Evolutionary conservation across 2,329 filamentous ascomycete genomes (phyloP).

Genomic region (Aspergillus fructus): DNA sequence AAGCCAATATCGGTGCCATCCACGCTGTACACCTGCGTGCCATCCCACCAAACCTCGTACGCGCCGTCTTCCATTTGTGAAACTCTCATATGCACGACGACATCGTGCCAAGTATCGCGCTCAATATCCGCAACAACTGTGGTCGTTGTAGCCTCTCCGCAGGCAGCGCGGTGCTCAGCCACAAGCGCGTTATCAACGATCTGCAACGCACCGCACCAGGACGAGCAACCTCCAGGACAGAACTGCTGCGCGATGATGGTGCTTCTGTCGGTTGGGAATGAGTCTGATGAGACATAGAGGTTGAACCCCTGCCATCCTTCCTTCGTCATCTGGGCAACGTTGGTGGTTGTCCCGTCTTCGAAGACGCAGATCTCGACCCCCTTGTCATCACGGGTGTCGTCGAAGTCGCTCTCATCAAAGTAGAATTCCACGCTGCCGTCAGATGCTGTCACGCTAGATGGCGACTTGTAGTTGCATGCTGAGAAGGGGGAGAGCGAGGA

Average conservation of each 20-base stretch:
- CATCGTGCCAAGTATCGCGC: neutral
- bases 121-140: neutral
- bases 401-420: neutral
- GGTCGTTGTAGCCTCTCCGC: neutral
- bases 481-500: conserved; percentile 1
- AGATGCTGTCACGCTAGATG: neutral
- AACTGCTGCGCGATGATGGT: conserved; percentile 6
- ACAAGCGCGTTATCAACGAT: neutral
- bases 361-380: conserved; percentile 3
- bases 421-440: neutral
- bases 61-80: neutral
- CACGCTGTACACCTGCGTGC: neutral
- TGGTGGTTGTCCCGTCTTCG: neutral
- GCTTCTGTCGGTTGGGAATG: neutral
- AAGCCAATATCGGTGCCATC: neutral
- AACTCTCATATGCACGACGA: neutral
- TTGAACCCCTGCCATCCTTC: conserved; percentile 3
- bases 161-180: neutral
- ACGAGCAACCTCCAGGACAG: conserved; percentile 2
- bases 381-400: neutral
- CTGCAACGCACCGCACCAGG: neutral
- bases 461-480: neutral
- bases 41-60: conserved; percentile 5
- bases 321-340: conserved; percentile 2
- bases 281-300: neutral